Evolutionary conservation across 495 filamentous ascomycete species (phyloP).

Genomic region (Arthonia radiata): DNA sequence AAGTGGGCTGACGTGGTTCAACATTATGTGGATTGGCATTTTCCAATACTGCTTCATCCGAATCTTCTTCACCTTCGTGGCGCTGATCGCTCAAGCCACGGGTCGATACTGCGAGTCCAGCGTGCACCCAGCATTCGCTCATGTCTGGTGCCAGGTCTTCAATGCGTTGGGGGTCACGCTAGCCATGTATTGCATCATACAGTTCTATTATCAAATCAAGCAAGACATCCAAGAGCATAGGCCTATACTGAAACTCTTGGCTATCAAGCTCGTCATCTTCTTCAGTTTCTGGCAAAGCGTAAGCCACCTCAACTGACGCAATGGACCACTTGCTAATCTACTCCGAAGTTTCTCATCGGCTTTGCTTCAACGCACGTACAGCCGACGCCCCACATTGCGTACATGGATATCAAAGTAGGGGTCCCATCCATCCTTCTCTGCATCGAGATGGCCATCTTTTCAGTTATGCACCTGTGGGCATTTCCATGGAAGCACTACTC

Average conservation of each 20-base stretch:
- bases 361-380: constrained; percentile 34
- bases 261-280: constrained; percentile 89
- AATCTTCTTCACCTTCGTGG: constrained; percentile 59
- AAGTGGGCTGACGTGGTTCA: constrained; percentile 86
- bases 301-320: too few species aligned
- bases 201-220: constrained; percentile 64
- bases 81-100: constrained; percentile 43
- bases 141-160: constrained; percentile 55
- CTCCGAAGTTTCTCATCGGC: constrained; percentile 32
- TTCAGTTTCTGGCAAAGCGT: constrained; percentile 78
- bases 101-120: constrained; percentile 57
- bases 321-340: constrained; percentile 1
- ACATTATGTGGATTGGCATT: constrained; percentile 64
- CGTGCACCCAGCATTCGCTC: constrained; percentile 49
- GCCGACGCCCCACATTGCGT: constrained; percentile 31
- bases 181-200: constrained; percentile 81
- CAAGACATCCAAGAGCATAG: constrained; percentile 38
- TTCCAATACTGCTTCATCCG: constrained; percentile 84
- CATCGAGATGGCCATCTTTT: constrained; percentile 72
- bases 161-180: constrained; percentile 52
- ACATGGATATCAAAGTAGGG: constrained; percentile 55
- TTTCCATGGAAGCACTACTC: constrained; percentile 53
- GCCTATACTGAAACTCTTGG: constrained; percentile 62
- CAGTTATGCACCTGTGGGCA: constrained; percentile 56
- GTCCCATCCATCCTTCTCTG: constrained; percentile 58